These are phyloP conservation scores for Sporothrix curviconia DNA, from an alignment of 2,329 filamentous ascomycete species.

Conservation along the genomic window DNA sequence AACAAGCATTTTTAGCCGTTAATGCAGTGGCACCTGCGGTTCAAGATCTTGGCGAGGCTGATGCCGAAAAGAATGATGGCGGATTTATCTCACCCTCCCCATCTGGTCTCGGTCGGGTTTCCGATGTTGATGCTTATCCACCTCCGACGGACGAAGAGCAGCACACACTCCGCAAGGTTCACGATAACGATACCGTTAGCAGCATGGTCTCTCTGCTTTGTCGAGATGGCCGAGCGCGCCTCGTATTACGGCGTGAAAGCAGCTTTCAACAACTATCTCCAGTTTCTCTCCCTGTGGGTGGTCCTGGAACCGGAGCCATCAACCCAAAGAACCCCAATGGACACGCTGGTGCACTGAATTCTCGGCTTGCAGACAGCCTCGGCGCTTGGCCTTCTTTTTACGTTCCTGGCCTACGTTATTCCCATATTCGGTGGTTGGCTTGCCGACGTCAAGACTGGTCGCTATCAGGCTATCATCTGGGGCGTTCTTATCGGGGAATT, in stretches of 20 bases:
- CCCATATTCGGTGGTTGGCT: constrained; percentile 47
- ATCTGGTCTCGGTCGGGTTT: background rate
- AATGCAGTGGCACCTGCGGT: too few species aligned
- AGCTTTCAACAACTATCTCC: constrained; percentile 5
- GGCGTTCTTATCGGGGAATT: constrained; percentile 51
- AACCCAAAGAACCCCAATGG: background rate
- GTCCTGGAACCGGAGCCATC: constrained; percentile 3
- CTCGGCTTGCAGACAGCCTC: constrained; percentile 33
- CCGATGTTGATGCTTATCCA: background rate
- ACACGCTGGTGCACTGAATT: background rate
- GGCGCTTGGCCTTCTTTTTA: constrained; percentile 39
- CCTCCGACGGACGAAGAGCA: background rate
- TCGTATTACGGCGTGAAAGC: constrained; percentile 3
- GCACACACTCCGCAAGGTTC: background rate
- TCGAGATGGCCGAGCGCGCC: constrained; percentile 3
- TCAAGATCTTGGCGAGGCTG: too few species aligned
- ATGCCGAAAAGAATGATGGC: too few species aligned
- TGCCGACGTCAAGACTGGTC: constrained; percentile 60
- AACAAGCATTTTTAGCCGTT: too few species aligned
- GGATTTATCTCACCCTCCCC: too few species aligned
- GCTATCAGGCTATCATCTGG: constrained; percentile 57
- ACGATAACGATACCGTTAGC: constrained; percentile 1
- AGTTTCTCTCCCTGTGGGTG: background rate
- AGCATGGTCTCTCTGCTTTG: background rate
- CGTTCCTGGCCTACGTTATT: constrained; percentile 42